Base-by-base conservation (phyloP, 2,329 filamentous ascomycete genomes). In the Penicillium decumbens region DNA sequence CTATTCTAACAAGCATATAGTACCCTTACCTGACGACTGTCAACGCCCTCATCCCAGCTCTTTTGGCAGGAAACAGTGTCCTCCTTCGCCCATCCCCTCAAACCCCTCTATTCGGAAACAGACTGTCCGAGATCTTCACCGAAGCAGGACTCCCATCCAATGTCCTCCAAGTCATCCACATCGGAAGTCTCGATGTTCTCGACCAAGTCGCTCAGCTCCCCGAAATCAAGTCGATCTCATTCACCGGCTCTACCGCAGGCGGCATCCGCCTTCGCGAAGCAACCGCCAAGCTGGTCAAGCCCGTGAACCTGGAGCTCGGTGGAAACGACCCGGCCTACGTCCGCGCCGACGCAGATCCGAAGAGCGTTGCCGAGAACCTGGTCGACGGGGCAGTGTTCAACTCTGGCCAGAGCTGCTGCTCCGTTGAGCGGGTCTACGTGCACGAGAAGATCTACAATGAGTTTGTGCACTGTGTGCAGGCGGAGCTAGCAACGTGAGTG, bases 251-350 rank as follows among this genome's bases (percentile, higher is more conserved):
- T 8, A 89, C 95, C 3, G 82, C 85, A 12, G 89, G 88, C 43
- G 91, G 91, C 9, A 74, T 95, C 43, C 82, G 88, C 5, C 85
- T 95, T 20, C 88, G 95, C 63, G 83, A 84, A 66, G 87, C 89
- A 3, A 89, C 89, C 1, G 81, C 88, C 23, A 87, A 89, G 62
- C 83, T 90, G 37, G 80, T 95, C 41, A 85, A 95, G 57, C 83
- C 85, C 47, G 87, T 95, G 35, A 88, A 89, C 6, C 79, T 96
- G 35, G 91, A 96, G 72, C 82, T 96, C 23, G 91, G 91, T 56
- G 91, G 91, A 58, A 95, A 96, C 65, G 91, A 95, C 65, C 88
- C 91, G 3, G 90, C 90, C 13, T 95, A 95, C 63, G 80, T 96
- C 45, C 79, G 91, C 49, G 76, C 76, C 5, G 91, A 95, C 60